Conservation (phyloP, 192 early-diverging fungal species). For the Anaeromyces robustus region DNA sequence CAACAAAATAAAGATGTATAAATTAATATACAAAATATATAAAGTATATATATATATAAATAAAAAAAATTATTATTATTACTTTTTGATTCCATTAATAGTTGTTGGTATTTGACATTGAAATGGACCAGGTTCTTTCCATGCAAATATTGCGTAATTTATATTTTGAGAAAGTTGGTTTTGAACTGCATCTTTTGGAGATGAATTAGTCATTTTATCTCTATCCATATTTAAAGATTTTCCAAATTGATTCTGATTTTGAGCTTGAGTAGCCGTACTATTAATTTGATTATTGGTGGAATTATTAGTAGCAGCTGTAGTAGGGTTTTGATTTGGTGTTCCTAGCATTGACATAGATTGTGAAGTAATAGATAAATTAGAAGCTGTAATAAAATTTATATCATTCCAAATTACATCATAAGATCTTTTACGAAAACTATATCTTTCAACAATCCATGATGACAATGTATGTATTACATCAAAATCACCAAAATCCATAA, state of each 20-base stretch:
- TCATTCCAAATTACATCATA: neutral
- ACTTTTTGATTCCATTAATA: neutral
- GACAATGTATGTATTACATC: neutral
- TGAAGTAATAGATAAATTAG: neutral
- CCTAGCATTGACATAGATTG: neutral
- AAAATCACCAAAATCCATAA: neutral
- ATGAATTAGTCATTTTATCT: neutral
- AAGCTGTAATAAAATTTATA: neutral
- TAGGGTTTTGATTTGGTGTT: neutral
- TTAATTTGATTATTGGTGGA: neutral
- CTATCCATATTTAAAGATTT: neutral
- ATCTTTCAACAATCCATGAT: conserved; percentile 1
- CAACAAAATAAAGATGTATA: neutral
- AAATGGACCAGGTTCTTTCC: neutral
- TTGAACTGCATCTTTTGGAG: neutral
- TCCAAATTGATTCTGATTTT: neutral
- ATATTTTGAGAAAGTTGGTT: neutral
- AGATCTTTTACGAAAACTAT: neutral
- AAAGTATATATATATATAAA: too few relatives aligned
- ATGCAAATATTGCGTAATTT: neutral
- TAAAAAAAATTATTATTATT: neutral
- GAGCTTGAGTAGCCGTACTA: neutral
- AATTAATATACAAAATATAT: too few relatives aligned
- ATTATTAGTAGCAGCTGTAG: neutral
- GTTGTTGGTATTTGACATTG: neutral